Evolutionary conservation across 345 rosid species (phyloP), one percentile per base, ranked within the genome.

Genomic region (Cardamine chenopodiifolia): DNA sequence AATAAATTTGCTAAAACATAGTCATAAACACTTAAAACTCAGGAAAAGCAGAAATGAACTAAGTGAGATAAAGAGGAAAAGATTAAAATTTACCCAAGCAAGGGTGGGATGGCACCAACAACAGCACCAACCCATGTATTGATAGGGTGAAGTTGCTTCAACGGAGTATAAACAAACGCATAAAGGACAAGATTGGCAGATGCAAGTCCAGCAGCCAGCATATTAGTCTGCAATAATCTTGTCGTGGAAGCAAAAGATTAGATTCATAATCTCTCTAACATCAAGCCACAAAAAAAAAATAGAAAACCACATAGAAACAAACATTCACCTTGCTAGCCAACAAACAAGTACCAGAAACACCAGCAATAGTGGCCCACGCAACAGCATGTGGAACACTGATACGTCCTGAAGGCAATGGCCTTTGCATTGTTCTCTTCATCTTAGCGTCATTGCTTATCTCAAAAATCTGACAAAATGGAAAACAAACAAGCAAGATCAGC

Each of bases 111-210:
- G 20, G 99, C 99, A 66, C 98, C 99, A 62, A 95, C 98, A 83
- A 95, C 82, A 53, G 98, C 99, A 20, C 98, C 99, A 72, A 92
- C 97, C 98, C 98, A 95, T 28, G 99, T 92, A 80, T 95, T 92
- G 66, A 88, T 85, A 19, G 98, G 98, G 82, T 95, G 99, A 84
- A 90, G 84, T 82, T 95, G 97, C 90, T 95, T 95, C 90, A 95
- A 82, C 31, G 93, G 96, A 37, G 96, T 89, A 61, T 88, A 88
- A 28, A 86, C 86, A 81, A 90, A 92, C 7, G 96, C 93, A 35
- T 83, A 90, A 39, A 90, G 91, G 49, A 85, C 48, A 60, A 89
- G 93, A 84, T 86, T 88, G 32, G 93, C 91, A 76, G 89, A 90
- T 61, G 90, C 97, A 68, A 89, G 93, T 53, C 92, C 96, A 47